phyloP scores from a whole-genome alignment of 495 filamentous ascomycete species.

The Penicillium odoratum region DNA sequence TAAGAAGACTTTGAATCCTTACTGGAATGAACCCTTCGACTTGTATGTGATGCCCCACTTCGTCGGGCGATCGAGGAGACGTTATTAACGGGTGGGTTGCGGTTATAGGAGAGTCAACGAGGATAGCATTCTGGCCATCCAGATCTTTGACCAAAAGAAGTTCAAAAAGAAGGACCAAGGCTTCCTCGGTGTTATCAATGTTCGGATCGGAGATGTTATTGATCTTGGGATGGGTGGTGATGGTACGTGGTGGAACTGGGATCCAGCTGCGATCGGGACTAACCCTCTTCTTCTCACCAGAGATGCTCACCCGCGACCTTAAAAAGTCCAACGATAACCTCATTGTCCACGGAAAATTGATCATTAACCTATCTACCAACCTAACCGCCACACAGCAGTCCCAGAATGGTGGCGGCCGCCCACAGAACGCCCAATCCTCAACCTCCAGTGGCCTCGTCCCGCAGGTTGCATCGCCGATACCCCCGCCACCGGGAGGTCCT shows the following conservation, averaged over 20 bases:
- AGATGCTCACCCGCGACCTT: conserved; percentile 98
- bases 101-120: conserved; percentile 75
- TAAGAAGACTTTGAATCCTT: conserved; percentile 95
- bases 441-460: conserved; percentile 44
- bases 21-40: conserved; percentile 99
- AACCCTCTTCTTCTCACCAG: conserved; percentile 35
- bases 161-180: conserved; percentile 99
- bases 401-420: conserved; percentile 41
- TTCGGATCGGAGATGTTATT: conserved; percentile 89
- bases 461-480: conserved; percentile 32
- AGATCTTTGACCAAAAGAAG: conserved; percentile 99
- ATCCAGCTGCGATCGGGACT: conserved; percentile 7
- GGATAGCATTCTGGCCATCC: conserved; percentile 93
- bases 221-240: conserved; percentile 87
- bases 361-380: conserved; percentile 93
- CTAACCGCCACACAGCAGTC: conserved; percentile 58
- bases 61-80: conserved; percentile 16
- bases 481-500: conserved; percentile 33
- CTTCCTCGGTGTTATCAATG: conserved; percentile 96
- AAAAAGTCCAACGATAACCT: conserved; percentile 99
- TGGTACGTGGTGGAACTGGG: conserved; percentile 57
- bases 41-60: conserved; percentile 59
- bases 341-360: conserved; percentile 95
- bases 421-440: conserved; percentile 37
- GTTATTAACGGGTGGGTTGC: conserved; percentile 8